phyloP scores from a whole-genome alignment of 768 basidiomycete species.

The Amanita exitialis region DNA sequence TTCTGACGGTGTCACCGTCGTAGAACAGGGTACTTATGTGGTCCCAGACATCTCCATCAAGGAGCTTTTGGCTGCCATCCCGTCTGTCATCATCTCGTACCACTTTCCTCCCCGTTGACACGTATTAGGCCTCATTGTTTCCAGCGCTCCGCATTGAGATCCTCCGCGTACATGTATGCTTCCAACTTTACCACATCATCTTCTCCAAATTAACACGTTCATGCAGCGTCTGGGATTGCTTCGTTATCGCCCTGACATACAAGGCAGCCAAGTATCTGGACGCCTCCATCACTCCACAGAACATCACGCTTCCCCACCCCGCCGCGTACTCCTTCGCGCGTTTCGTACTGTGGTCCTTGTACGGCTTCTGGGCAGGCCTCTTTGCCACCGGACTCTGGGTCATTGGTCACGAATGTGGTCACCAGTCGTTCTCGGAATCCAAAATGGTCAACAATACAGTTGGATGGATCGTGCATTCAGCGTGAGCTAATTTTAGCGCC shows the following conservation, averaged over 20 bases:
- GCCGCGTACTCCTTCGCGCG: conserved; percentile 51
- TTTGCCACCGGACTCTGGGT: conserved; percentile 93
- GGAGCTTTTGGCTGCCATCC: conserved; percentile 76
- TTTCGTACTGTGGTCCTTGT: conserved; percentile 68
- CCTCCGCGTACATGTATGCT: conserved; percentile 68
- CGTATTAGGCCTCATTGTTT: conserved; percentile 68
- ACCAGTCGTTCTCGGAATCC: conserved; percentile 92
- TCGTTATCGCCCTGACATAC: conserved; percentile 59
- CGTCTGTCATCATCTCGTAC: conserved; percentile 35
- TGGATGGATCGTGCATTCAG: conserved; percentile 88
- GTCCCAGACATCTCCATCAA: conserved; percentile 86
- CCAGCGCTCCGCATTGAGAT: conserved; percentile 78
- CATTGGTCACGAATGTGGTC: conserved; percentile 90
- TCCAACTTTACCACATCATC: not conserved
- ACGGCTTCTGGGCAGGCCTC: conserved; percentile 75
- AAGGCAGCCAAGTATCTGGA: conserved; percentile 60
- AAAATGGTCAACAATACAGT: conserved; percentile 87
- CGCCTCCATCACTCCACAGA: conserved; percentile 42
- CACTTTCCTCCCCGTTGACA: conserved; percentile 1
- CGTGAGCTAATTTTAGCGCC: conserved; percentile 33
- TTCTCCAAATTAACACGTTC: not conserved
- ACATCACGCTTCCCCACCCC: conserved; percentile 52
- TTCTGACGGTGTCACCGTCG: conserved; percentile 16
- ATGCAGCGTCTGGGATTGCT: conserved; percentile 60
- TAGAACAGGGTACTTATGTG: conserved; percentile 48